A percentile compares a stretch with the other conserved stretches of the same genome.
phyloP scores from a whole-genome alignment of 2,329 filamentous ascomycete species.

The Nannizzia gypsea region DNA sequence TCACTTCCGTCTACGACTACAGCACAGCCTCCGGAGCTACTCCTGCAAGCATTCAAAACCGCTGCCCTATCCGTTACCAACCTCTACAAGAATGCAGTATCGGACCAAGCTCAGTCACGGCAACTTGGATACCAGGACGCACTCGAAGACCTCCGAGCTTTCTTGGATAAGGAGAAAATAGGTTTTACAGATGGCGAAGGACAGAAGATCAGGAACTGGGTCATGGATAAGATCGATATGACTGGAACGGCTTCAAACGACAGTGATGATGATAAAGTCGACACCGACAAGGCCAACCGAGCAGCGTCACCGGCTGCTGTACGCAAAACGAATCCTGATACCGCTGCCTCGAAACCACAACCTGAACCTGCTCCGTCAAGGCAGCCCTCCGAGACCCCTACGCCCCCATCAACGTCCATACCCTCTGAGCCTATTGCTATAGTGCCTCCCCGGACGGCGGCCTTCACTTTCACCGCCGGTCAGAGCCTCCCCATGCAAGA shows the following conservation, averaged over 20 bases:
- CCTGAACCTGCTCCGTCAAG: conserved; percentile 18
- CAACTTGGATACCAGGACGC: conserved; percentile 86
- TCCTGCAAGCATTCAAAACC: conserved; percentile 81
- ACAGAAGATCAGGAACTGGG: conserved; percentile 52
- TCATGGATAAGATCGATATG: conserved; percentile 37
- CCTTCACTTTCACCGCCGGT: conserved; percentile 35
- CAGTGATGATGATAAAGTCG: conserved; percentile 34
- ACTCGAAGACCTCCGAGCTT: conserved; percentile 74
- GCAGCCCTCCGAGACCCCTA: conserved; percentile 14
- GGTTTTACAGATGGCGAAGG: conserved; percentile 70
- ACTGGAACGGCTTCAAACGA: conserved; percentile 29
- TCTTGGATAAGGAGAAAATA: conserved; percentile 71
- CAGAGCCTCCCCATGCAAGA: conserved; percentile 26
- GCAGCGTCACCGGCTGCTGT: conserved; percentile 26
- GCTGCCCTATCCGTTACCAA: conserved; percentile 91
- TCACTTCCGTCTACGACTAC: conserved; percentile 45
- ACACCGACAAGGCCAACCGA: conserved; percentile 27
- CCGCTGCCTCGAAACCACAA: conserved; percentile 18
- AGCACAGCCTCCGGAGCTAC: conserved; percentile 39
- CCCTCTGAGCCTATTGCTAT: background rate
- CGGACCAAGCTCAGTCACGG: conserved; percentile 62
- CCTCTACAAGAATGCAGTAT: conserved; percentile 82
- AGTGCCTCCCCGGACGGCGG: conserved; percentile 20
- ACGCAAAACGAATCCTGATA: conserved; percentile 25
- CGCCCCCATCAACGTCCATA: conserved; percentile 14